Evolutionary conservation across 2,329 filamentous ascomycete genomes (phyloP), one percentile per base, ranked within the genome.

Genomic region (Neurospora sp.): DNA sequence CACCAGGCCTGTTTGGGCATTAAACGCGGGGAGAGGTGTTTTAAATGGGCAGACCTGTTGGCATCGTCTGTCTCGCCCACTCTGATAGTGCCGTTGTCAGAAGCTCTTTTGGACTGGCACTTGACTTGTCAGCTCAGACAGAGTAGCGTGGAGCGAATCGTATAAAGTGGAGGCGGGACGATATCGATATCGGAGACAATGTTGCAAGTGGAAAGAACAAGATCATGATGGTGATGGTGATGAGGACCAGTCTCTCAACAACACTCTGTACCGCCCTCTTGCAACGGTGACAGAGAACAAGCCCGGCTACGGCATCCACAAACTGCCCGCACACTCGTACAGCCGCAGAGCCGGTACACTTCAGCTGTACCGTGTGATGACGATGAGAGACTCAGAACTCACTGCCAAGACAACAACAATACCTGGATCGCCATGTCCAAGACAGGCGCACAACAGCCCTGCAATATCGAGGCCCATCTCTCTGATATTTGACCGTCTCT

Each of bases 171-270:
- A 62, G 28, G 52, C 52, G 52, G 23, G 52, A 62, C 12, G 23
- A 62, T 17, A 62, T 62, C 66, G 66, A 40, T 40, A 19, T 37
- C 66, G 36, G 65, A 19, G 10, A 66, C 66, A 28, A 11, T 8
- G 36, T n/a, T 66, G 36, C 65, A 37, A 66, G 33, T 19, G n/a
- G 41, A 28, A 23, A 28, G 19, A 28, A 6, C 19, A 52, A 23
- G 46, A 33, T 39, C 66, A 38, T 40, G 36, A 40, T 33, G n/a
- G 36, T 40, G 36, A 39, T 33, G 46, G 28, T 28, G 28, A 28
- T 28, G 28, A 37, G 39, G 11, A 40, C 43, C 11, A 97, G 46
- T 28, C 46, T 28, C 46, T 28, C 23, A 36, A 62, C 52, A 62
- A 62, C 23, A 57, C 23, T 52, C 52, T 33, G 23, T 15, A 57